phyloP scores from a whole-genome alignment of 2,329 filamentous ascomycete species.

The Penicillium sp. region DNA sequence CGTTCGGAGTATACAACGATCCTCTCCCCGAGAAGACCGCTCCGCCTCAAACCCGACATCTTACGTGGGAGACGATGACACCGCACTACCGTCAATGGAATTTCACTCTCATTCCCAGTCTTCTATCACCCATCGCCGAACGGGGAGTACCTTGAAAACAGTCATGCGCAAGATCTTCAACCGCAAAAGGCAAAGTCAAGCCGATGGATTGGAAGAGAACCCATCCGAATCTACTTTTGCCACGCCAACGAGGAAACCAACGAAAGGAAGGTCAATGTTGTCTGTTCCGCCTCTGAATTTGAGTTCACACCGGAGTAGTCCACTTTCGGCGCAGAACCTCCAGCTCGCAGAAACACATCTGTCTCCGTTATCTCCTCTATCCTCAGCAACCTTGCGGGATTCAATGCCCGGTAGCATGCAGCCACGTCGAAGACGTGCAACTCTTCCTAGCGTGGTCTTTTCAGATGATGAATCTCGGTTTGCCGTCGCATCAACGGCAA shows the following conservation, averaged over 20 bases:
- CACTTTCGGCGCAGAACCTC: slow-evolving; percentile 22
- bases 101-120: slow-evolving; percentile 21
- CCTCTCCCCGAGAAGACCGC: slow-evolving; percentile 15
- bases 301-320: slow-evolving; percentile 24
- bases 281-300: slow-evolving; percentile 25
- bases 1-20: slow-evolving; percentile 8
- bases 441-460: slow-evolving; percentile 45
- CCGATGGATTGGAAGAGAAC: slow-evolving; percentile 30
- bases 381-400: slow-evolving; percentile 19
- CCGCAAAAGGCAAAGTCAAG: slow-evolving; percentile 36
- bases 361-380: slow-evolving; percentile 7
- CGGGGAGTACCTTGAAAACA: slow-evolving; percentile 42
- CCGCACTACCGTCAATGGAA: slow-evolving; percentile 32
- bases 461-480: slow-evolving; percentile 41
- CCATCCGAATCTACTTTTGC: slow-evolving; percentile 20
- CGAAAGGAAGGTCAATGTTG: slow-evolving; percentile 21
- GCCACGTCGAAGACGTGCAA: slow-evolving; percentile 40
- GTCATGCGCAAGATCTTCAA: slow-evolving; percentile 48
- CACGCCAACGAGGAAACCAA: slow-evolving; percentile 9
- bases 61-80: slow-evolving; percentile 24
- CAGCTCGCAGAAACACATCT: slow-evolving; percentile 16
- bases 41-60: slow-evolving; percentile 18
- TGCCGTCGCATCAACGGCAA: slow-evolving; percentile 24
- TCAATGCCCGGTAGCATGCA: slow-evolving; percentile 22
- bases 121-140: slow-evolving; percentile 36